Evolutionary conservation across 1,284 basidiomycete species (phyloP), one percentile per base, ranked within the genome.

Genomic region (Cryptococcus amylolentus): DNA sequence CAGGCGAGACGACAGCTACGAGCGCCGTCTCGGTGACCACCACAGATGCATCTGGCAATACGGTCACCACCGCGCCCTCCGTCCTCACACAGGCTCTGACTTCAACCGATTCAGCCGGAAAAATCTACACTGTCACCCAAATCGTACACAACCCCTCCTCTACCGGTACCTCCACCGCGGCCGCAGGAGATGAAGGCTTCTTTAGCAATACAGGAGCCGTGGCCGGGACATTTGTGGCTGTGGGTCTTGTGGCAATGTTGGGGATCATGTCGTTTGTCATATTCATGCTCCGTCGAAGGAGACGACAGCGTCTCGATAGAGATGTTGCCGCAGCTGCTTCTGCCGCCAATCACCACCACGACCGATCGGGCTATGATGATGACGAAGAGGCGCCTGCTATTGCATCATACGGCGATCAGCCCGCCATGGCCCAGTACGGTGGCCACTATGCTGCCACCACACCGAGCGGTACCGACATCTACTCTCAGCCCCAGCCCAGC

Each of bases 241-340:
- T 79, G 26, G 77, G 77, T 53, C 65, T 79, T 18, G 66, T 70
- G 4, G 65, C 72, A 4, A 72, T 76, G 1, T 70, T 71, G 4
- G 70, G 70, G 56, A 41, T 77, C n/a, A 64, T 75, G 27, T 71
- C 70, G 0, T 72, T 75, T 40, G 65, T 69, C 23, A 70, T 75
- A 58, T 69, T 76, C 58, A 71, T 76, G 69, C 64, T 77, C 28
- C 64, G 71, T 35, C 62, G 77, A 37, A 58, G 77, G 28, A 65
- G 77, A 39, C 60, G 76, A 47, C 76, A 78, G 58, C 63, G 68
- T 55, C 64, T 76, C 39, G 77, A 77, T 66, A 65, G 77, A n/a
- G 77, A 79, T 52, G 77, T 78, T 13, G 71, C 76, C 26, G 75
- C 75, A 27, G 77, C 77, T 3, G 77, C 77, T 5, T 73, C 74